A percentile compares a stretch with the other conserved stretches of the same genome.
phyloP scores from a whole-genome alignment of 768 basidiomycete genomes.

The Sarcodon aspratus region DNA sequence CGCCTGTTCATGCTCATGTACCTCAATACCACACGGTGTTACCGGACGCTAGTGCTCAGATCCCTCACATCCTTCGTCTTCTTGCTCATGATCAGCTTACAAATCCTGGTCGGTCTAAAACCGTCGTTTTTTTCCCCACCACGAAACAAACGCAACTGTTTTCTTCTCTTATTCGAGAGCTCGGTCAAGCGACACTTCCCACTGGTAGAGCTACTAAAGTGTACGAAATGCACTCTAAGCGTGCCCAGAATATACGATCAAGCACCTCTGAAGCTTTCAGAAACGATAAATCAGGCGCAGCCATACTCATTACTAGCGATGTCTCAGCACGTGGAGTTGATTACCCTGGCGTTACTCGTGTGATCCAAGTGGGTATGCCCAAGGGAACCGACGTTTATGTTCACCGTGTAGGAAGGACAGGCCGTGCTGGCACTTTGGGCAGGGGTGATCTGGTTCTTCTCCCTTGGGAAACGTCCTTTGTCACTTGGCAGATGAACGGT shows the following conservation, averaged over 20 bases:
- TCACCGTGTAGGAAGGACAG: conserved; percentile 80
- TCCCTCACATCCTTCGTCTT: conserved; percentile 71
- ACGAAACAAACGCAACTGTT: conserved; percentile 79
- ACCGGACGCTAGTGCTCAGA: conserved; percentile 48
- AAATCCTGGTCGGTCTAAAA: conserved; percentile 56
- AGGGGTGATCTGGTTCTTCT: conserved; percentile 74
- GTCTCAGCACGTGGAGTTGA: conserved; percentile 85
- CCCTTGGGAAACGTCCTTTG: conserved; percentile 69
- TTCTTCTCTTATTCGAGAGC: conserved; percentile 44
- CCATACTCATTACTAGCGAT: conserved; percentile 76
- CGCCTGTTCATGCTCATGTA: conserved; percentile 63
- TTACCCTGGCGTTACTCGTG: conserved; percentile 80
- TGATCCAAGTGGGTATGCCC: conserved; percentile 87
- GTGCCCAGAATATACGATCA: conserved; percentile 45
- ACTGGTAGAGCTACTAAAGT: conserved; percentile 38
- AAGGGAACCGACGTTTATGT: conserved; percentile 59
- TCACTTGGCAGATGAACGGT: conserved; percentile 45
- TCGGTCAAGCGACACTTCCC: conserved; percentile 35
- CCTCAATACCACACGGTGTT: conserved; percentile 78
- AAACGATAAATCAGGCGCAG: conserved; percentile 33
- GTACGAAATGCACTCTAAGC: conserved; percentile 79
- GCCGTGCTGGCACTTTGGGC: conserved; percentile 48
- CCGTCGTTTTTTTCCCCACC: conserved; percentile 77
- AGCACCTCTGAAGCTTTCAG: conserved; percentile 51
- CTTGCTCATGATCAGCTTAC: conserved; percentile 81